Evolutionary conservation across 108 stramenopile species (phyloP), one percentile per base, ranked within the genome.

Genomic region (Aurantiochytrium sp.): DNA sequence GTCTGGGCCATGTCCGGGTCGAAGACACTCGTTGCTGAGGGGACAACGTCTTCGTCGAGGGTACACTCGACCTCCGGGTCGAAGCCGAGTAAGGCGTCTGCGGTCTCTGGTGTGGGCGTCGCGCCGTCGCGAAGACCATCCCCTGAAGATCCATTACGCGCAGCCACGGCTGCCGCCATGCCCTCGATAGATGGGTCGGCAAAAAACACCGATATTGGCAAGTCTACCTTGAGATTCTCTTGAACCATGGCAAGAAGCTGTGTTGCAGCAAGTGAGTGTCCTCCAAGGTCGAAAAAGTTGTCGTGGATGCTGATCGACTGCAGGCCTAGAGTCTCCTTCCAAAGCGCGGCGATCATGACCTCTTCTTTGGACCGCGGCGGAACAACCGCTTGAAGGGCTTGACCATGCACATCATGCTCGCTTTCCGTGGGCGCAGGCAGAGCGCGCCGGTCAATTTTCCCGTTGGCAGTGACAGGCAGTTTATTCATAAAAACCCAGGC

Each of bases 401-500:
- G 45, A 18, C 76, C 76, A 23, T 53, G 45, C 51, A 28, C n/a
- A 23, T 83, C 76, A 53, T 53, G 76, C n/a, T 23, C 87, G n/a
- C 45, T 76, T 59, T 87, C 44, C 28, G 88, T n/a, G 25, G 76
- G 76, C 14, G 49, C 19, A 0, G 90, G 90, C 6, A 90, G 90
- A 18, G 57, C 87, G 42, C 60, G 45, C 14, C 88, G 87, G n/a
- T 60, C 64, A 5, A 90, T 72, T 58, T 90, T 90, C 21, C 90
- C 90, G 47, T 90, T 90, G 18, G 90, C 60, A 0, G 87, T 90
- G 8, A 90, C 14, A 6, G 90, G 90, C 4, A 90, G 19, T 21
- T 89, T 2, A 5, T 53, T 58, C 49, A 90, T 47, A n/a, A 58
- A 44, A 10, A 51, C 88, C 60, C 60, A 90, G 29, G 87, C 87